phyloP scores from a whole-genome alignment of 208 protist genomes.

The Leishmania mexicana region DNA sequence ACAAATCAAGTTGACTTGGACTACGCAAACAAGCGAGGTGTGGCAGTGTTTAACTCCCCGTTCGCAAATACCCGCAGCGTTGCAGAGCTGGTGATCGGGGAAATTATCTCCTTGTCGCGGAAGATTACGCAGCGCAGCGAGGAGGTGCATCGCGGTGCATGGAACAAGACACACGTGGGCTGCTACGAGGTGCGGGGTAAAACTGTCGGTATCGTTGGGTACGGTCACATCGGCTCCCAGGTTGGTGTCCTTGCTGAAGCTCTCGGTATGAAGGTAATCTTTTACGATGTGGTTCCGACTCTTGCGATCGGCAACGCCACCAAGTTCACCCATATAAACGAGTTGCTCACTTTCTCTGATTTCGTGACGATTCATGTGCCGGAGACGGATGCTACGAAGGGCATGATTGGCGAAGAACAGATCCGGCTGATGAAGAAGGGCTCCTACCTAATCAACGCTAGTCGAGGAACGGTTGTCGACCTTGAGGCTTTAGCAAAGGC shows the following conservation, averaged over 20 bases:
- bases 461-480: conserved; percentile 85
- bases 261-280: conserved; percentile 93
- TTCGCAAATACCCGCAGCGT: conserved; percentile 95
- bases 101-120: conserved; percentile 91
- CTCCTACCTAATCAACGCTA: conserved; percentile 86
- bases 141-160: conserved; percentile 89
- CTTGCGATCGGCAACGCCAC: conserved; percentile 92
- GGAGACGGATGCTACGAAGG: conserved; percentile 70
- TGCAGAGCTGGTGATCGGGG: conserved; percentile 92
- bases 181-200: conserved; percentile 91
- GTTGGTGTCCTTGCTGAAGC: conserved; percentile 93
- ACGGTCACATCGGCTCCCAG: conserved; percentile 95
- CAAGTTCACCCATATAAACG: conserved; percentile 60
- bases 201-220: conserved; percentile 93
- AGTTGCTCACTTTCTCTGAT: conserved; percentile 75
- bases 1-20: conserved; percentile 94
- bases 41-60: conserved; percentile 96
- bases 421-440: conserved; percentile 78
- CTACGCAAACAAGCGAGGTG: conserved; percentile 65
- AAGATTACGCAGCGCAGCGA: conserved; percentile 85
- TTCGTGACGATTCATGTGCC: conserved; percentile 95
- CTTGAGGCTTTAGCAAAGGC: conserved; percentile 77
- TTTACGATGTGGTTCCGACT: conserved; percentile 90
- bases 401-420: conserved; percentile 78
- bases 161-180: conserved; percentile 85